Evolutionary conservation across 169 alveolate genomes (phyloP), one percentile per base, ranked within the genome.

Genomic region (Cyclospora cayetanensis): DNA sequence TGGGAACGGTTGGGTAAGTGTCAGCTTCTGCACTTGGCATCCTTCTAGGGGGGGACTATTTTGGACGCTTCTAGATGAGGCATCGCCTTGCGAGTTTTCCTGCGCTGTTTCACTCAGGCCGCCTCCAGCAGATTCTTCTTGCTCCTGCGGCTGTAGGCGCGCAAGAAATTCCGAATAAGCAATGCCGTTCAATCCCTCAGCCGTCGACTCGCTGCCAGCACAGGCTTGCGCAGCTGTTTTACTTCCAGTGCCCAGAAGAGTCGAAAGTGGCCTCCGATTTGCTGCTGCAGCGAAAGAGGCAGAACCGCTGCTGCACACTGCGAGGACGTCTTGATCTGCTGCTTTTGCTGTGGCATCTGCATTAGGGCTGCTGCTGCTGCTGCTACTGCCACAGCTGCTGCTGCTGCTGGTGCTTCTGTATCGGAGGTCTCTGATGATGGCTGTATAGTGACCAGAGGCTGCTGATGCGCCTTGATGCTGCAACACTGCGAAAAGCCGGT

Each of bases 391-490:
- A 31, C 55, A 18, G 87, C 87, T 41, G 65, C 29, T 35, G 88
- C 50, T 77, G 70, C 43, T 50, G 70, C 52, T 41, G 68, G 27
- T 27, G 41, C 80, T 34, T 34, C 86, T 25, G 60, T 88, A 65
- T n/a, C 90, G 65, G 29, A 88, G 37, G 39, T 88, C 93, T 11
- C 93, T 65, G 34, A 63, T 88, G 20, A 77, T 88, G 65, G 93
- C 87, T 1, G 87, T 68, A 76, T 88, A 88, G n/a, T 88, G 93
- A 34, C 93, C 93, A 20, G 93, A 74, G 27, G 88, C 68, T 25
- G 93, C 93, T 0, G 93, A 88, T 1, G 88, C 88, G 29, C 93
- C 93, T 31, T 88, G 93, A 50, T 88, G 93, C 63, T 88, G 85
- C 29, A 88, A 63, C 20, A 88, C 77, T 35, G 85, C 88, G 65